Percentiles rank a stretch among this genome's conserved stretches.
These are phyloP conservation scores for Backusella luteola DNA, from an alignment of 192 early-diverging fungal genomes.

Conservation along the genomic window DNA sequence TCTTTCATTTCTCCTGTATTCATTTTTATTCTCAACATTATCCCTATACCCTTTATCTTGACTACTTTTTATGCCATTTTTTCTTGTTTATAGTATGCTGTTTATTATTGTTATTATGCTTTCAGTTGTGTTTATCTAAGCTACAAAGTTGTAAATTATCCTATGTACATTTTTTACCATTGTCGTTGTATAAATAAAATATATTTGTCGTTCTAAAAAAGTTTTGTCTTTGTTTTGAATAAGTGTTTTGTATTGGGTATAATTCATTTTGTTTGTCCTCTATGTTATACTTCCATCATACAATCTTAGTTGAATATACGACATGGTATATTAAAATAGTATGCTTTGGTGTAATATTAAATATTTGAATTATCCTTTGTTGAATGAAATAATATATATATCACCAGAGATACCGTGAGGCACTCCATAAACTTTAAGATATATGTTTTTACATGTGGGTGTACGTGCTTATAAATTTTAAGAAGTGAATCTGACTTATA, in stretches of 20 bases:
- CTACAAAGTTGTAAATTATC: not conserved
- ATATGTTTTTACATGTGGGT: not conserved
- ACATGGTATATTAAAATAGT: too few relatives aligned
- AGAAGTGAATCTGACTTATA: not conserved
- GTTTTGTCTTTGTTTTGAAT: not conserved
- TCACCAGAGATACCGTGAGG: not conserved
- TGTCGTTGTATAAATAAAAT: slow-evolving; percentile 7
- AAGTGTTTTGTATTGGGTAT: not conserved
- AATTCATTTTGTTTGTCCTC: too few relatives aligned
- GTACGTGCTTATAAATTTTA: not conserved
- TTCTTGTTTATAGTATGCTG: not conserved
- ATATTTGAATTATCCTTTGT: too few relatives aligned
- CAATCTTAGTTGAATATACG: too few relatives aligned
- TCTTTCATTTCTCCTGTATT: not conserved
- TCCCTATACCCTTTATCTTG: not conserved
- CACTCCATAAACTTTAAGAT: not conserved
- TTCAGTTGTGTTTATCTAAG: slow-evolving; percentile 1
- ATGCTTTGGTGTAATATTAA: too few relatives aligned
- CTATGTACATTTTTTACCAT: not conserved
- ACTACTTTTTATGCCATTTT: not conserved
- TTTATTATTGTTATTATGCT: not conserved
- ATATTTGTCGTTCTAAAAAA: slow-evolving; percentile 4
- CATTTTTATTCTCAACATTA: not conserved
- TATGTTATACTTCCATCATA: too few relatives aligned
- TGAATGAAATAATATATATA: too few relatives aligned